Evolutionary conservation across 768 basidiomycete species (phyloP), one percentile per base, ranked within the genome.

Genomic region (Lentinula guzmanii): DNA sequence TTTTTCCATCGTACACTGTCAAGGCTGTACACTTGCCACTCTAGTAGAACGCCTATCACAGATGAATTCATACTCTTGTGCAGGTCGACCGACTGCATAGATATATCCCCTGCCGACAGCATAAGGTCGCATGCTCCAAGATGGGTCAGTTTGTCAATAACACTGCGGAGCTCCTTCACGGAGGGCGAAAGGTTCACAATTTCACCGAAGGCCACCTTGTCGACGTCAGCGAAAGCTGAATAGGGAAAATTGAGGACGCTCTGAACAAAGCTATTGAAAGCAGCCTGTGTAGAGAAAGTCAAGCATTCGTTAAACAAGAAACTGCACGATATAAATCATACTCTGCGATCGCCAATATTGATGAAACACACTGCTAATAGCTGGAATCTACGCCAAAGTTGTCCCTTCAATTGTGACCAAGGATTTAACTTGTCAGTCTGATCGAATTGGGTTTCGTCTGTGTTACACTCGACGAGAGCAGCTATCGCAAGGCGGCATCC

Each of bases 321-420:
- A 62, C 56, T 62, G 58, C 48, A 56, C 55, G 43, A 15, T 58
- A 13, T 9, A 28, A 15, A 3, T 70, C 78, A 34, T 50, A 91
- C 94, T 81, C 82, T 83, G 21, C 88, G 80, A 65, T 96, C 89
- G 0, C 87, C 89, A 31, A 86, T 85, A 71, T 91, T 94, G 33
- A 82, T 79, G 67, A 85, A 86, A 69, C 91, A 93, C 4, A 89
- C 84, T 0, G 83, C 93, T 28, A 95, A 75, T 34, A 96, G 70
- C 73, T 97, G 93, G 82, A 87, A 95, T 51, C 93, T 76, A 21
- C 86, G 79, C 64, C 81, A 82, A 31, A 94, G 65, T 63, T 89
- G 86, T 35, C 86, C 84, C 61, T 84, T 80, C 1, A 91, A 75
- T 64, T 83, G 81, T 48, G 60, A 74, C 86, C 87, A 90, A 0